Conservation (phyloP, 139 green algal species). For the Coelastrella sp. region DNA sequence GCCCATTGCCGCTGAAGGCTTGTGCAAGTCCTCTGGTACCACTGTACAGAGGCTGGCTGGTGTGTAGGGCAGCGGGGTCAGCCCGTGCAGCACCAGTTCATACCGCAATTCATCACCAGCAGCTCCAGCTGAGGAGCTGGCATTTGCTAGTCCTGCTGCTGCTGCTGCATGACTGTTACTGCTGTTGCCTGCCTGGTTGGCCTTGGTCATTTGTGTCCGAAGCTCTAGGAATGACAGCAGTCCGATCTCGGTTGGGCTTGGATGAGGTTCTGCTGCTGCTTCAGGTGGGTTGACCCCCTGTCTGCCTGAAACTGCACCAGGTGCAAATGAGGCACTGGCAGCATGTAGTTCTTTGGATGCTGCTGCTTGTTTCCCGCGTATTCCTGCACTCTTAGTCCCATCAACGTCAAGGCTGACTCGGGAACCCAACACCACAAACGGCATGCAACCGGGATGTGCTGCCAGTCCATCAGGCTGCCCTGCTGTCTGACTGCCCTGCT, state of each 20-base stretch:
- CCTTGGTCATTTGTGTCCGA: neutral
- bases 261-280: neutral
- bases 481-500: neutral
- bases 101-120: neutral
- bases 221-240: constrained; percentile 40
- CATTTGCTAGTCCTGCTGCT: neutral
- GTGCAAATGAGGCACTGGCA: neutral
- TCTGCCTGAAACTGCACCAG: neutral
- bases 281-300: neutral
- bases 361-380: neutral
- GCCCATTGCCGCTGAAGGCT: neutral
- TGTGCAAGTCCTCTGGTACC: neutral
- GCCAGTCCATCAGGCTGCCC: neutral
- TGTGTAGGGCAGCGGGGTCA: neutral
- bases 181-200: constrained; percentile 28
- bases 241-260: neutral
- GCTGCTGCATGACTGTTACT: neutral
- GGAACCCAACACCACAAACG: constrained; percentile 12
- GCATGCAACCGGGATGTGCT: neutral
- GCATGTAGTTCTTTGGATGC: neutral
- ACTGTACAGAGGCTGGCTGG: constrained; percentile 10
- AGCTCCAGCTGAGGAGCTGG: neutral
- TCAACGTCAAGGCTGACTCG: neutral
- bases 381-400: neutral
- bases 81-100: constrained; percentile 20